These are phyloP conservation scores for Malus hybrid DNA, from an alignment of 331 rosid genomes.

Conservation along the genomic window DNA sequence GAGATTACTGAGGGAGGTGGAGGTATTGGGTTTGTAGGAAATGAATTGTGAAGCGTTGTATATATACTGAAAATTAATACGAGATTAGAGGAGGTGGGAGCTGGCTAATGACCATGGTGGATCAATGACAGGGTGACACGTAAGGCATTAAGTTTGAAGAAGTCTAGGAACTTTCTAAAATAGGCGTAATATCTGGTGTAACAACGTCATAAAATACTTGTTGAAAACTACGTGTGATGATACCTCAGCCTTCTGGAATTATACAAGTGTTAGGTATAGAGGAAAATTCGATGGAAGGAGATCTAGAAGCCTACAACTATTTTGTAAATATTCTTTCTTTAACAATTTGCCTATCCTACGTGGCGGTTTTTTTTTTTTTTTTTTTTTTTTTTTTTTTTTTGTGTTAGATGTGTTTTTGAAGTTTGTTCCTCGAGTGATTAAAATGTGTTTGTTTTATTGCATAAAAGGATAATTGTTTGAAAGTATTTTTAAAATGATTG, in stretches of 20 bases:
- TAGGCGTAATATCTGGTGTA: neutral
- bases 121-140: neutral
- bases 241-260: neutral
- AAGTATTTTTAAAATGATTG: too few relatives aligned
- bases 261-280: neutral
- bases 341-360: too few relatives aligned
- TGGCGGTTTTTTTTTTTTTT: too few relatives aligned
- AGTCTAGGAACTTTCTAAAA: neutral
- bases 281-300: neutral
- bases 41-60: neutral
- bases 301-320: neutral
- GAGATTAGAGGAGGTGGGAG: neutral
- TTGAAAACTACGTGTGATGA: neutral
- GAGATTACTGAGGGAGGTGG: neutral
- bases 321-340: too few relatives aligned
- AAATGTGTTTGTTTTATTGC: too few relatives aligned
- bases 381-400: too few relatives aligned
- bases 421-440: too few relatives aligned
- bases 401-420: too few relatives aligned
- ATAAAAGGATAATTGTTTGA: too few relatives aligned
- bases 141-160: neutral
- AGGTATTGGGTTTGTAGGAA: neutral
- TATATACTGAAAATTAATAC: neutral
- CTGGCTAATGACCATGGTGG: neutral
- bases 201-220: neutral